Evolutionary conservation across 2,329 filamentous ascomycete genomes (phyloP).

Genomic region (Alternaria consortialis): DNA sequence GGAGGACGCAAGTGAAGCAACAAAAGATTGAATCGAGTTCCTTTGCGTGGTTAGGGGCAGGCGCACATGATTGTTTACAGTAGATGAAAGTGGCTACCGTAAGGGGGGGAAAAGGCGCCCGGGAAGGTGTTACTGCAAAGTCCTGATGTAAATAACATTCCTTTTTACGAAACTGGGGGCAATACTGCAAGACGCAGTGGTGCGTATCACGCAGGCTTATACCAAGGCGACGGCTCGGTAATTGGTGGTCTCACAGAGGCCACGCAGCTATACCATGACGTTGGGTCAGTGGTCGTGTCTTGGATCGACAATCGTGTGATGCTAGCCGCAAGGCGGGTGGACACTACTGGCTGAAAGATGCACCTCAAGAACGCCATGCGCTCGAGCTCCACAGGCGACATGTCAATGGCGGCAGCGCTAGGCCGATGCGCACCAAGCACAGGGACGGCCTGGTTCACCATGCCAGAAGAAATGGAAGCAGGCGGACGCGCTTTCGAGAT

Average conservation of each 20-base stretch:
- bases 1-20: slow-evolving; percentile 16
- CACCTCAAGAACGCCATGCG: slow-evolving; percentile 1
- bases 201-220: slow-evolving; percentile 30
- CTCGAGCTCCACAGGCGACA: slow-evolving; percentile 20
- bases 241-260: slow-evolving; percentile 27
- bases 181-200: slow-evolving; percentile 29
- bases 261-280: slow-evolving; percentile 31
- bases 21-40: background rate
- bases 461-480: slow-evolving; percentile 37
- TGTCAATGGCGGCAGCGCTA: slow-evolving; percentile 21
- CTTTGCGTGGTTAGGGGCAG: background rate
- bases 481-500: slow-evolving; percentile 35
- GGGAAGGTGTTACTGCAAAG: slow-evolving; percentile 14
- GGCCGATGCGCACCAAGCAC: slow-evolving; percentile 20
- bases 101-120: slow-evolving; percentile 23
- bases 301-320: slow-evolving; percentile 44
- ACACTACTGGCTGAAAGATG: slow-evolving; percentile 24
- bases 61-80: background rate
- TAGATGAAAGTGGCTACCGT: slow-evolving; percentile 7
- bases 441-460: slow-evolving; percentile 39
- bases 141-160: slow-evolving; percentile 29
- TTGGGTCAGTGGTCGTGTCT: slow-evolving; percentile 31
- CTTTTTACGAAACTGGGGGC: slow-evolving; percentile 35
- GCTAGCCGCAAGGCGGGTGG: slow-evolving; percentile 30
- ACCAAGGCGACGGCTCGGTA: slow-evolving; percentile 27